These are phyloP conservation scores for Cytidiella melzeri DNA, from an alignment of 768 basidiomycete species.

Conservation along the genomic window DNA sequence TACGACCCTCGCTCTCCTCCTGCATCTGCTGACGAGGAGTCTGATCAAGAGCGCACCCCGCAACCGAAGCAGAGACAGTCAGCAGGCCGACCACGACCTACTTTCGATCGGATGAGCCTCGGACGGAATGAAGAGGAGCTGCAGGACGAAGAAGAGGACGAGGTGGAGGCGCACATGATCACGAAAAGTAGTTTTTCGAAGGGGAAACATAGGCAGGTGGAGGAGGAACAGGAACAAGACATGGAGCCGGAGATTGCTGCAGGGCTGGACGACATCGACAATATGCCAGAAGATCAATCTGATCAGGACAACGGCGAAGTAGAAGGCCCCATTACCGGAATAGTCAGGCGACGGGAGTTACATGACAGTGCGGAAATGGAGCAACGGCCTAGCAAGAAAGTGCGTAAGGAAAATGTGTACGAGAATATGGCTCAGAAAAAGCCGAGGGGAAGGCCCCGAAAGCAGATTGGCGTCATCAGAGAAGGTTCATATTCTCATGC, in stretches of 20 bases:
- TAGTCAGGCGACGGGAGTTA: slow-evolving; percentile 8
- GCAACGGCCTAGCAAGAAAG: slow-evolving; percentile 24
- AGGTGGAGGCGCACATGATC: slow-evolving; percentile 15
- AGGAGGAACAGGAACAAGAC: slow-evolving; percentile 15
- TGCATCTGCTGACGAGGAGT: neutral
- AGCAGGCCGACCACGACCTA: slow-evolving; percentile 23
- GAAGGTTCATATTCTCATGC: slow-evolving; percentile 17
- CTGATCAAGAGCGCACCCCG: slow-evolving; percentile 4
- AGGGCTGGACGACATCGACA: slow-evolving; percentile 22
- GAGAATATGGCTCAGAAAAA: slow-evolving; percentile 6
- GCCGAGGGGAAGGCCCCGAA: slow-evolving; percentile 13
- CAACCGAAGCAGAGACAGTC: slow-evolving; percentile 1
- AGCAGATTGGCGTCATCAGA: slow-evolving; percentile 14
- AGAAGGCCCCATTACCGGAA: slow-evolving; percentile 12
- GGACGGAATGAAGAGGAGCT: slow-evolving; percentile 27
- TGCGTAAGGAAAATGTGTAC: slow-evolving; percentile 28
- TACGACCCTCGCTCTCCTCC: slow-evolving; percentile 5
- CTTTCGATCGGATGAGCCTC: slow-evolving; percentile 41
- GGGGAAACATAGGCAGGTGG: slow-evolving; percentile 20
- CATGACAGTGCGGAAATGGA: slow-evolving; percentile 21
- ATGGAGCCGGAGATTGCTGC: slow-evolving; percentile 33
- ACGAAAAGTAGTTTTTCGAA: slow-evolving; percentile 12
- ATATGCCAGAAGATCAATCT: slow-evolving; percentile 1
- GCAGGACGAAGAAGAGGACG: slow-evolving; percentile 35
- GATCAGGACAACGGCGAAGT: slow-evolving; percentile 28